phyloP scores from a whole-genome alignment of 2,329 filamentous ascomycete species.

The Aspergillus sp. region DNA sequence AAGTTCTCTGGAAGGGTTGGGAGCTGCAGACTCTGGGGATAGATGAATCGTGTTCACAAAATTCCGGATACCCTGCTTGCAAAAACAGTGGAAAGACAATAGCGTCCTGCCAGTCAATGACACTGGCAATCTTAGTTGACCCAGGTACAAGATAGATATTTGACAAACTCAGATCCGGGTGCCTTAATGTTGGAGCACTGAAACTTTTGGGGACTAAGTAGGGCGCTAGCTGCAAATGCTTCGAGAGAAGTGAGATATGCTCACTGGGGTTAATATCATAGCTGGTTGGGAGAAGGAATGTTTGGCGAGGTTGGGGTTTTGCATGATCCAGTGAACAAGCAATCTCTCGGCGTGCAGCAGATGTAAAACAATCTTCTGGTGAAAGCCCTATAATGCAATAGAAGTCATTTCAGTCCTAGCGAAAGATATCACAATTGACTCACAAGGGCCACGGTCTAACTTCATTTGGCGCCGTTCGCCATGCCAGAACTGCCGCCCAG shows the following conservation, averaged over 20 bases:
- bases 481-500: slow-evolving; percentile 23
- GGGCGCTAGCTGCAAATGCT: slow-evolving; percentile 17
- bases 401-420: background rate
- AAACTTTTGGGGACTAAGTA: slow-evolving; percentile 8
- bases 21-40: slow-evolving; percentile 16
- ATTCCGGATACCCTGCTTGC: slow-evolving; percentile 20
- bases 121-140: slow-evolving; percentile 17
- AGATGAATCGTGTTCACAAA: slow-evolving; percentile 19
- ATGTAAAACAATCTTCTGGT: slow-evolving; percentile 14
- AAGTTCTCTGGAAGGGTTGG: slow-evolving; percentile 19
- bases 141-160: slow-evolving; percentile 20
- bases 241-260: slow-evolving; percentile 17
- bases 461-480: slow-evolving; percentile 15
- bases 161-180: slow-evolving; percentile 19
- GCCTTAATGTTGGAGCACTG: slow-evolving; percentile 15
- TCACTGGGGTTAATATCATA: slow-evolving; percentile 16
- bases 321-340: slow-evolving; percentile 13
- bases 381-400: slow-evolving; percentile 12
- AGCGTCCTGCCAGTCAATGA: slow-evolving; percentile 24
- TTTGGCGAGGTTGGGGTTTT: slow-evolving; percentile 18
- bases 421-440: slow-evolving; percentile 1
- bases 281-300: slow-evolving; percentile 19
- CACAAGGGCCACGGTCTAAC: slow-evolving; percentile 21
- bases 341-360: slow-evolving; percentile 19
- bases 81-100: slow-evolving; percentile 18